phyloP scores from a whole-genome alignment of 192 early-diverging fungal genomes.

The Umbelopsis ramanniana region DNA sequence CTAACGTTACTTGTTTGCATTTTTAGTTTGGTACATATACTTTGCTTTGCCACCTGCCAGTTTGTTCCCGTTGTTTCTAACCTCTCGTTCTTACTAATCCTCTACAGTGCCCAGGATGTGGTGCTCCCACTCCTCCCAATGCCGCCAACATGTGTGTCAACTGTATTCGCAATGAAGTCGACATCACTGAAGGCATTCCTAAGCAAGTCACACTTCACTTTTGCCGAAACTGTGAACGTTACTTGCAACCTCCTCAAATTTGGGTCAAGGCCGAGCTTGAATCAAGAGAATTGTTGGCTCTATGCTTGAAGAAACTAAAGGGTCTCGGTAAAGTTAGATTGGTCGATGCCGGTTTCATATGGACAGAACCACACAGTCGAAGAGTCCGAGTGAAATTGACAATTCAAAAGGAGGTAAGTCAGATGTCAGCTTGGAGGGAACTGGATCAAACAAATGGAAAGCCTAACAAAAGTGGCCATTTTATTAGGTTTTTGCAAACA shows the following conservation, averaged over 20 bases:
- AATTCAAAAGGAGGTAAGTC: constrained; percentile 92
- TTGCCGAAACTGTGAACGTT: constrained; percentile 97
- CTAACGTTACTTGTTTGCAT: background rate
- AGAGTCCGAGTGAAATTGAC: constrained; percentile 97
- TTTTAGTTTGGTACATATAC: constrained; percentile 28
- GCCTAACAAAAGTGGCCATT: background rate
- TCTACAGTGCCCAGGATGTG: constrained; percentile 64
- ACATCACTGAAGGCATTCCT: constrained; percentile 98
- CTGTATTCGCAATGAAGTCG: constrained; percentile 96
- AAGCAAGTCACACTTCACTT: constrained; percentile 96
- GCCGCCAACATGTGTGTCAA: constrained; percentile 98
- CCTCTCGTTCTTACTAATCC: constrained; percentile 58
- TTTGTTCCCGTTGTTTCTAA: too few species aligned
- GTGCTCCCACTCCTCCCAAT: constrained; percentile 92
- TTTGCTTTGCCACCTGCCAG: background rate
- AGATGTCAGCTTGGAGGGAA: background rate
- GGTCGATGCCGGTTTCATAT: constrained; percentile 97
- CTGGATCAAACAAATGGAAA: too few species aligned
- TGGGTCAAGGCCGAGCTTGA: constrained; percentile 92
- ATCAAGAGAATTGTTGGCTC: constrained; percentile 85
- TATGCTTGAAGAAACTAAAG: constrained; percentile 92
- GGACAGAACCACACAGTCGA: constrained; percentile 90
- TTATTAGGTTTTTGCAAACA: constrained; percentile 82
- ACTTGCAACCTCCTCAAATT: constrained; percentile 91
- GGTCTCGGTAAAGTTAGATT: constrained; percentile 92